Evolutionary conservation across 2,329 filamentous ascomycete species (phyloP), one percentile per base, ranked within the genome.

Genomic region (Colletotrichum sp.): DNA sequence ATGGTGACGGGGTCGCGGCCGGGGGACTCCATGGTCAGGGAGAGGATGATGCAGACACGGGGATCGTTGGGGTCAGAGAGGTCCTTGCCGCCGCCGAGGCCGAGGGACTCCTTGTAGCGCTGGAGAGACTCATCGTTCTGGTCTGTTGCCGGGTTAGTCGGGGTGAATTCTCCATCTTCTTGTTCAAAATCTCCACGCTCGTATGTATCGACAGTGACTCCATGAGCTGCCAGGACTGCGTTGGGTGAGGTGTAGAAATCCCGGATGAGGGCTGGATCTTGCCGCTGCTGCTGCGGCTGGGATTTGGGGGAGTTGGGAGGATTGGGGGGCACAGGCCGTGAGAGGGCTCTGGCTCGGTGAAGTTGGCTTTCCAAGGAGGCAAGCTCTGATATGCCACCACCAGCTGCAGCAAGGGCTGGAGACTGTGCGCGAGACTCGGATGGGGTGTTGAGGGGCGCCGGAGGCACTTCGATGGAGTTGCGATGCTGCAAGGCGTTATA

Each of bases 51-150:
- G 88, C 96, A 98, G 84, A 95, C 95, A 80, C 96, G 94, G 65
- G 94, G 92, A 83, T 98, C 96, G 83, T 90, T 95, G 80, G 94
- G 91, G 84, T 96, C 92, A 72, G 92, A 94, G 76, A 95, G 90
- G 80, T 93, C 90, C 65, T 90, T 91, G 82, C 94, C 94, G 80
- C 92, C 93, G 78, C 93, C 92, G 76, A 98, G 93, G 80, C 97
- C 97, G 77, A 99, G 94, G 15, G 96, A 98, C 83, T 96, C 92
- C 90, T 99, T 99, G 94, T 98, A 99, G 82, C 96, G 94, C 87
- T 97, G 95, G 81, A 99, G 93, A 77, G 96, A 97, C 86, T 98
- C 96, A 85, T 99, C 97, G 81, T 94, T 88, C 79, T 90, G 88
- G 82, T 93, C 89, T 93, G 81, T 72, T 74, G 36, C 8, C 34